Evolutionary conservation across 2,329 filamentous ascomycete genomes (phyloP), one percentile per base, ranked within the genome.

Genomic region (Colletotrichum tanaceti): DNA sequence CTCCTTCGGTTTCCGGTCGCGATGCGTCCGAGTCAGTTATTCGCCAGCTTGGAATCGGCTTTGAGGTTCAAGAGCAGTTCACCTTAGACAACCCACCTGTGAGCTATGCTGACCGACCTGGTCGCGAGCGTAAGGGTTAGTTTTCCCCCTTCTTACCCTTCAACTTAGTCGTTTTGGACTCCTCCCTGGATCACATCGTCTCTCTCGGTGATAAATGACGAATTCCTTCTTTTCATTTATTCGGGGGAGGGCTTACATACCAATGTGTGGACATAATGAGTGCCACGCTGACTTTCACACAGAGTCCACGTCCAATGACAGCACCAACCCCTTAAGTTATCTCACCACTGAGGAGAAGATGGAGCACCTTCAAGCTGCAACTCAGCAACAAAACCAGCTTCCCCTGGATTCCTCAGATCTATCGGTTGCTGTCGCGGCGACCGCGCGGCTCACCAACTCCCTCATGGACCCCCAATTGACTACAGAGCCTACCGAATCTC

Each of bases 51-150:
- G 35, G 70, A 6, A 59, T 67, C 18, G 79, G 79, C 50, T 84
- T 88, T 69, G 86, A 89, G 71, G 74, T 88, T 13, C 86, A 89
- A 44, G 87, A 89, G 54, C 86, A 89, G 50, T 89, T 86, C 73
- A 86, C 86, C 2, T 74, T 88, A 4, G 87, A 89, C 24, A 86
- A 89, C 59, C 84, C 85, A 1, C 84, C 86, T 1, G 73, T 82
- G 18, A 82, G 78, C 74, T 86, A 86, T 53, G 86, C 86, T 47
- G 76, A 74, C 52, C 76, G 77, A 14, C 70, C 74, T 47, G 35
- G 53, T 9, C 73, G 76, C n/a, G 77, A 79, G 32, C 78, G 73
- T 41, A 81, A 82, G 74, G 74, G 82, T 83, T 73, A 69, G 78
- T 72, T 54, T 28, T 14, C 9, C 32, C 32, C 9, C 32, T 35